Base-by-base conservation (phyloP, 495 filamentous ascomycete genomes). In the Hypoxylon subgilvum region DNA sequence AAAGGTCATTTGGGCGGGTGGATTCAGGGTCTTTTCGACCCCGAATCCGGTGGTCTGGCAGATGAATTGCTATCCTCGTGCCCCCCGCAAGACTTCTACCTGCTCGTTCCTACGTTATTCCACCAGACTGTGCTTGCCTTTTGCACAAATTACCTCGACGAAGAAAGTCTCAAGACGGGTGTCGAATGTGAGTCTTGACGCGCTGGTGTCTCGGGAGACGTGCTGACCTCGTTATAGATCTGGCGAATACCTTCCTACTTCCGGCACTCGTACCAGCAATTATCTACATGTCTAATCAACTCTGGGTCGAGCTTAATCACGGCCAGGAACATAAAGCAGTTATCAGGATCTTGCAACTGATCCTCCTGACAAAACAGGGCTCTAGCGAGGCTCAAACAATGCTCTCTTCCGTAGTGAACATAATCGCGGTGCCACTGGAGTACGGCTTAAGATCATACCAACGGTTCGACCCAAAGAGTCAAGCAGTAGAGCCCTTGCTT, bases 11-110 rank as follows among this genome's bases (percentile, higher is more conserved):
- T 98, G 1, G 82, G 82, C 13, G 84, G 83, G 6, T 98, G 95
- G 94, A 88, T 97, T 32, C 82, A 81, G 6, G 93, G 90, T 10
- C 81, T 98, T 2, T 97, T 95, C 57, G 89, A 92, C 43, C 86
- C 82, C 2, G 90, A 96, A 65, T 84, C 86, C 6, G 91, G 95
- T 57, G 79, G 78, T 6, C 61, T 84, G 0, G 76, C 79, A 1
- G 92, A 98, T 63, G 93, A 96, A 47, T 83, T 95, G 4, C 91
- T 97, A 88, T 87, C 90, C 6, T 84, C 87, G 1, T 97, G 94
- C 65, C 90, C 87, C 18, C 95, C 94, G 1, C 92, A 96, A 62
- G 89, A 96, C 23, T 98, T 97, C 66, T 96, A 97, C 64, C 74
- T 89, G 13, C 84, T 98, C n/a, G 86, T 96, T 3, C 86, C 92